Evolutionary conservation across 495 filamentous ascomycete genomes (phyloP).

Genomic region (Pyronema omphalodes): DNA sequence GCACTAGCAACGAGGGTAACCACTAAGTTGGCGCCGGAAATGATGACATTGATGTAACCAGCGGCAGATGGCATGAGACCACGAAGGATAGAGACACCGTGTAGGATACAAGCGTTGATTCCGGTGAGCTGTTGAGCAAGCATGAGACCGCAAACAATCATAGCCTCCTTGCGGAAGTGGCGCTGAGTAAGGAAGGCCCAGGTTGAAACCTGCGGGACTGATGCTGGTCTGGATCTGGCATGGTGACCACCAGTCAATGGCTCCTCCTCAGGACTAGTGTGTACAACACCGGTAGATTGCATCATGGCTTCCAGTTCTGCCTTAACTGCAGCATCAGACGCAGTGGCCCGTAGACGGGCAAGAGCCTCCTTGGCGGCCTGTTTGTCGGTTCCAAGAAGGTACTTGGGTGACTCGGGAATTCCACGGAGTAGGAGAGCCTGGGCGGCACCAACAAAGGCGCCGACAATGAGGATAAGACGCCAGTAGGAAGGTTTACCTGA

Average conservation of each 20-base stretch:
- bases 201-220: constrained; percentile 9
- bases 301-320: neutral
- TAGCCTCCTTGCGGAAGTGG: constrained; percentile 53
- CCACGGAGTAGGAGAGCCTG: constrained; percentile 49
- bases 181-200: constrained; percentile 11
- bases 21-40: constrained; percentile 70
- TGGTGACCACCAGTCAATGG: neutral
- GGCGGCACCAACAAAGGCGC: constrained; percentile 44
- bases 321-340: neutral
- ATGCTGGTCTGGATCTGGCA: neutral
- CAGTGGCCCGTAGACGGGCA: neutral
- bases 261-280: neutral
- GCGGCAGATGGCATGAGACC: constrained; percentile 59
- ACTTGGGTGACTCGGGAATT: constrained; percentile 71
- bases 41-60: constrained; percentile 60
- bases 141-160: constrained; percentile 83
- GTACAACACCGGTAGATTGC: neutral
- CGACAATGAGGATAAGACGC: constrained; percentile 63
- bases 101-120: constrained; percentile 97
- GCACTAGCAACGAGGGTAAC: constrained; percentile 56
- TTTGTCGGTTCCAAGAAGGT: constrained; percentile 41
- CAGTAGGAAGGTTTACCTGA: constrained; percentile 41
- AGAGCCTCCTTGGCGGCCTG: neutral
- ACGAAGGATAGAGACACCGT: constrained; percentile 73
- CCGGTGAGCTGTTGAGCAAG: constrained; percentile 78